These are phyloP conservation scores for Trametes sanguinea DNA, from an alignment of 768 basidiomycete genomes.

Conservation along the genomic window DNA sequence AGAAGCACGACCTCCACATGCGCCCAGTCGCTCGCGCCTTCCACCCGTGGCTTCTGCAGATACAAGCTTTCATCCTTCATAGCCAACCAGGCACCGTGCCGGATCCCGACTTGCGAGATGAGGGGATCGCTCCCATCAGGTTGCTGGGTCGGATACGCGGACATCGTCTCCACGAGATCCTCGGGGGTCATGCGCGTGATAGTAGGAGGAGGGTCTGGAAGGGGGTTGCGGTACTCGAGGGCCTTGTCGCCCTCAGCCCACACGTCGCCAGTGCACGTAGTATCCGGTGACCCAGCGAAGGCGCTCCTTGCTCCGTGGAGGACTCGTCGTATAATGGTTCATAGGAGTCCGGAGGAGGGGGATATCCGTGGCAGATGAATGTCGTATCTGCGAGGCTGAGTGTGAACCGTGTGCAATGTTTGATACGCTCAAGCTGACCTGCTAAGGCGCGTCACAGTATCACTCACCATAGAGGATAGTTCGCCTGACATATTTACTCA, in stretches of 20 bases:
- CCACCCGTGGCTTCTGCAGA: background rate
- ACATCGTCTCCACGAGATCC: conserved; percentile 2
- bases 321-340: conserved; percentile 2
- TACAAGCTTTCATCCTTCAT: background rate
- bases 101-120: background rate
- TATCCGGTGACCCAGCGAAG: conserved; percentile 18
- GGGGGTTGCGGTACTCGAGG: conserved; percentile 1
- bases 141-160: background rate
- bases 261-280: conserved; percentile 14
- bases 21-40: background rate
- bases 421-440: too few species aligned
- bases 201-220: conserved; percentile 5
- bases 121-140: background rate
- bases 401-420: too few species aligned
- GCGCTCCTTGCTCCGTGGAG: background rate
- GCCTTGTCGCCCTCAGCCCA: background rate
- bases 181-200: conserved; percentile 1
- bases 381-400: conserved; percentile 1
- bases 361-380: conserved; percentile 1
- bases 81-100: background rate
- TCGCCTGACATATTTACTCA: conserved; percentile 9
- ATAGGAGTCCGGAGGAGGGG: background rate
- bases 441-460: too few species aligned
- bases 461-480: conserved; percentile 5
- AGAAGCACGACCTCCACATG: conserved; percentile 1